Base-by-base conservation (phyloP, 2,329 filamentous ascomycete genomes). In the Herpotrichia juniperi region DNA sequence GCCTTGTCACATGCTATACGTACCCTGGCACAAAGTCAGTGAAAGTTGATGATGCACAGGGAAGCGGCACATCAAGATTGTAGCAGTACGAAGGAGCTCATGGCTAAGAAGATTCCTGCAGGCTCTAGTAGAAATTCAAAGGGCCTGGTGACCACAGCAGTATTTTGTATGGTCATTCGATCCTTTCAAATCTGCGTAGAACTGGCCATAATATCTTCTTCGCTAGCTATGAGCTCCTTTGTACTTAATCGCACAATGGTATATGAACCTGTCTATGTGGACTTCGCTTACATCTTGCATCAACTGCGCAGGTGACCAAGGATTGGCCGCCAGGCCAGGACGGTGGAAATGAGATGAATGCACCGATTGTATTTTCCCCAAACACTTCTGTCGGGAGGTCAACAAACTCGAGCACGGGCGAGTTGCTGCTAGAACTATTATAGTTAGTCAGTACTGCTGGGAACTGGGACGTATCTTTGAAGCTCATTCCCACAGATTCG, bases 271-370 rank as follows among this genome's bases (percentile, higher is more conserved):
- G 8, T 30, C 26, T 30, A 30, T 12, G 4, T 32, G 30, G 30
- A 8, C 7, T 32, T 4, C 30, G 30, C 34, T 37, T 37, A 37
- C 45, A 47, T 26, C 22, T 35, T 37, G 45, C 30, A 40, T 47
- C 28, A 11, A 47, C 32, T 22, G 30, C 45, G 34, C 45, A 47
- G 24, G 28, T 26, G 7, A 47, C 24, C 17, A 40, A 40, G n/a
- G 17, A 6, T 42, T 42, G 17, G 17, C 46, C 46, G 2, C 46
- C 46, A 42, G 46, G 46, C 35, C 46, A 48, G 8, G 46, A 50
- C 32, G 47, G 40, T 5, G 47, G 39, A 21, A 50, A 44, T 30
- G 40, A 44, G 22, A 50, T 30, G 21, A 50, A 50, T 16, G 40
- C 47, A 26, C 46, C 46, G n/a, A 48, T 42, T 3, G 21, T 42